A percentile compares a stretch with the other conserved stretches of the same genome.
phyloP scores from a whole-genome alignment of 805 yeast species.

The Lachancea lanzarotensis region DNA sequence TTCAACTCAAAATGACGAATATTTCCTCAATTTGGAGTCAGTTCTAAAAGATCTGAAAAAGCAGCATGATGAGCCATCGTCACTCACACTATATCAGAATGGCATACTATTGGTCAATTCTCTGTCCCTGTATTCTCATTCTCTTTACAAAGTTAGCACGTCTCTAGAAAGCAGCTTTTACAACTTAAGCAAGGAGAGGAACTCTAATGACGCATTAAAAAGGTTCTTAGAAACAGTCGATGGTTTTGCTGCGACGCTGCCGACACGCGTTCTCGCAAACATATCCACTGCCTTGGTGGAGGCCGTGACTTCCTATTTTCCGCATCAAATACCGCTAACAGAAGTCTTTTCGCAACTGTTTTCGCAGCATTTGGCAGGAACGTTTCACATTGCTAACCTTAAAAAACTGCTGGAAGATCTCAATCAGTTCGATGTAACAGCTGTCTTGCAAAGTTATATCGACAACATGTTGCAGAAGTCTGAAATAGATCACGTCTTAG shows the following conservation, averaged over 20 bases:
- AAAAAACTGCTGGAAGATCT: conserved; percentile 37
- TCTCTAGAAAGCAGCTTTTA: conserved; percentile 27
- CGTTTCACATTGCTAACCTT: conserved; percentile 36
- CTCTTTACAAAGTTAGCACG: conserved; percentile 23
- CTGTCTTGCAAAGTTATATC: conserved; percentile 35
- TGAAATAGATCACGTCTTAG: conserved; percentile 10
- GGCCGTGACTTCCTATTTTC: conserved; percentile 31
- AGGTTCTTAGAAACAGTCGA: conserved; percentile 31
- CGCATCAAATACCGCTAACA: conserved; percentile 31
- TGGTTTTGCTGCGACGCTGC: conserved; percentile 37
- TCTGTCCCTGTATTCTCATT: conserved; percentile 30
- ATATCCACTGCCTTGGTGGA: conserved; percentile 35
- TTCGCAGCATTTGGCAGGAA: conserved; percentile 35
- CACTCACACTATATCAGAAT: conserved; percentile 37
- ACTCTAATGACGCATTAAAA: conserved; percentile 23
- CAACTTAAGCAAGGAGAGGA: conserved; percentile 14
- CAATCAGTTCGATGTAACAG: conserved; percentile 34
- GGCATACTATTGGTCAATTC: conserved; percentile 26
- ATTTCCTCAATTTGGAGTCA: conserved; percentile 65
- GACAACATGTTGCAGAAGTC: conserved; percentile 10
- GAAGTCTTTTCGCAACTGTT: conserved; percentile 34
- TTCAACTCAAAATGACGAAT: conserved; percentile 35
- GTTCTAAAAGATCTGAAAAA: conserved; percentile 66
- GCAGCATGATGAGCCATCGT: conserved; percentile 52
- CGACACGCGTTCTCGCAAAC: conserved; percentile 32